These are phyloP conservation scores for Pezicula radicicola DNA, from an alignment of 2,329 filamentous ascomycete species.

Conservation along the genomic window DNA sequence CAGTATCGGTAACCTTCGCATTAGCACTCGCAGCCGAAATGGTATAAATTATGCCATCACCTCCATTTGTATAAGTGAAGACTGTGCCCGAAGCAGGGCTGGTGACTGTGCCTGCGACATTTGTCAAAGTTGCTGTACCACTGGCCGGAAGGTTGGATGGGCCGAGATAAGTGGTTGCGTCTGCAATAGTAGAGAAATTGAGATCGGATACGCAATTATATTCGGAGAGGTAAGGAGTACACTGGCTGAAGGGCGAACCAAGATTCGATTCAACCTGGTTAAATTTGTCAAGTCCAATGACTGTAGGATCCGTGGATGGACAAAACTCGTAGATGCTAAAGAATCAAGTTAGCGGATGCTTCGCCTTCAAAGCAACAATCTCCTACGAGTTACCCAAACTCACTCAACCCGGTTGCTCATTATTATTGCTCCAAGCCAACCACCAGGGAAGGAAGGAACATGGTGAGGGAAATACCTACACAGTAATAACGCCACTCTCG, in stretches of 20 bases:
- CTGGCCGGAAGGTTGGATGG: conserved; percentile 22
- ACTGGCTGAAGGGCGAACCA: conserved; percentile 17
- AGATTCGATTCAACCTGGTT: conserved; percentile 1
- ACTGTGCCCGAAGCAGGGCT: conserved; percentile 31
- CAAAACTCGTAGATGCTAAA: conserved; percentile 1
- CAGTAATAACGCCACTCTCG: conserved; percentile 21
- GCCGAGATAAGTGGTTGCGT: conserved; percentile 16
- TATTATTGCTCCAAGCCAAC: too few relatives aligned
- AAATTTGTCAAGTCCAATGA: not conserved
- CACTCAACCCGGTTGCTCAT: too few relatives aligned
- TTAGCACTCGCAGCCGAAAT: conserved; percentile 28
- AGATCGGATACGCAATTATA: conserved; percentile 22
- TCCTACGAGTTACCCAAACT: too few relatives aligned
- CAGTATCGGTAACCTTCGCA: not conserved
- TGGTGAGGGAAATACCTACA: not conserved
- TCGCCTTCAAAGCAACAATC: too few relatives aligned
- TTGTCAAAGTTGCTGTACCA: conserved; percentile 28
- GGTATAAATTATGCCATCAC: conserved; percentile 27
- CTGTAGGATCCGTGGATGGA: not conserved
- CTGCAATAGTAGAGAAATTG: conserved; percentile 15
- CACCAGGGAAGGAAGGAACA: not conserved
- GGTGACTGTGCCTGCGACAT: conserved; percentile 28
- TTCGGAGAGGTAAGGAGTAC: conserved; percentile 16
- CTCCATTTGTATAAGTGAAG: conserved; percentile 31
- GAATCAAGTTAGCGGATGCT: not conserved